Evolutionary conservation across 2,329 filamentous ascomycete species (phyloP).

Genomic region (Penicillium sp.): DNA sequence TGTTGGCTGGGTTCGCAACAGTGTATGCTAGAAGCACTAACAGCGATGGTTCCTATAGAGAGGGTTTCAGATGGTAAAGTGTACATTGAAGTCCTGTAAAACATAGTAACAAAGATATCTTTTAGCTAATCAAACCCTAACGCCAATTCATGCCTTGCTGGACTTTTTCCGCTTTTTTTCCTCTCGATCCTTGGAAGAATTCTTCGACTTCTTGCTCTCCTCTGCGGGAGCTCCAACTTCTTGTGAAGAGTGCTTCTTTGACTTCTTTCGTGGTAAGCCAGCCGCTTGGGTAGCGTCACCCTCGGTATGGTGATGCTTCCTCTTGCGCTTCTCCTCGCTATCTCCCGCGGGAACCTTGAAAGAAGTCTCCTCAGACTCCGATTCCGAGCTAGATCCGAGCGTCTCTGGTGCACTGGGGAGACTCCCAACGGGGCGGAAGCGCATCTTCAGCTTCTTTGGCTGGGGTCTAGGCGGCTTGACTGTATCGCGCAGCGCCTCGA

Average conservation of each 20-base stretch:
- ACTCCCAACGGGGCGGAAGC: slow-evolving; percentile 50
- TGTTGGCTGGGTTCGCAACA: neutral
- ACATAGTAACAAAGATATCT: slow-evolving; percentile 27
- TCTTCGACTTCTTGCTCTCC: slow-evolving; percentile 34
- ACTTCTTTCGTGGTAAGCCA: slow-evolving; percentile 42
- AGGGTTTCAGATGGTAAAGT: slow-evolving; percentile 10
- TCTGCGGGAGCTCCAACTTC: slow-evolving; percentile 16
- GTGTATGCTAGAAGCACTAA: neutral
- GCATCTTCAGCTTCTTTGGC: slow-evolving; percentile 50
- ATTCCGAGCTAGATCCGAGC: slow-evolving; percentile 43
- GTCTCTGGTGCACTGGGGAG: slow-evolving; percentile 36
- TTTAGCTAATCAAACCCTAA: slow-evolving; percentile 20
- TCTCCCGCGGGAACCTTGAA: slow-evolving; percentile 38
- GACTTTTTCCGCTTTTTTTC: slow-evolving; percentile 47
- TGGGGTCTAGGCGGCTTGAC: slow-evolving; percentile 45
- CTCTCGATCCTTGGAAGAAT: slow-evolving; percentile 43
- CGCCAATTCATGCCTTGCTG: slow-evolving; percentile 36
- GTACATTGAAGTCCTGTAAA: slow-evolving; percentile 24
- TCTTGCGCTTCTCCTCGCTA: slow-evolving; percentile 39
- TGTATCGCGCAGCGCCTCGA: slow-evolving; percentile 31
- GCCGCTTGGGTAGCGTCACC: slow-evolving; percentile 29
- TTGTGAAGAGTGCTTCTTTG: slow-evolving; percentile 41
- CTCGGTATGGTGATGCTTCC: slow-evolving; percentile 41
- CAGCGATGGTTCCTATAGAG: neutral
- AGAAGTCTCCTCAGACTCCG: slow-evolving; percentile 38